Evolutionary conservation across 495 filamentous ascomycete species (phyloP).

Genomic region (Lindgomyces ingoldianus): DNA sequence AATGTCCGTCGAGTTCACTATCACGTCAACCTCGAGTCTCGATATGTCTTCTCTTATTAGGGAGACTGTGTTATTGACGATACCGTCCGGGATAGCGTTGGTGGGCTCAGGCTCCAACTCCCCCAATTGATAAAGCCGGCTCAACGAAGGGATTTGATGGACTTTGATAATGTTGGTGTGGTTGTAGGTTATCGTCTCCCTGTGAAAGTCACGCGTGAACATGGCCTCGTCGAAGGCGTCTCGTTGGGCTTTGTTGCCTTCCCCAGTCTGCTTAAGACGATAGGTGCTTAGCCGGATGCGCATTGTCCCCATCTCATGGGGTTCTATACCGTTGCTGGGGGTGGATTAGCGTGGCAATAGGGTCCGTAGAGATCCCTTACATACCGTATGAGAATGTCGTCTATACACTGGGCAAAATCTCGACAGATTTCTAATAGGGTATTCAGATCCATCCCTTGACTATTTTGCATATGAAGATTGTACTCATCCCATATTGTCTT

Average conservation of each 20-base stretch:
- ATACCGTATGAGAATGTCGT: conserved; percentile 15
- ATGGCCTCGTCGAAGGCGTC: conserved; percentile 25
- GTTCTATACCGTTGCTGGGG: conserved; percentile 12
- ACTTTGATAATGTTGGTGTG: conserved; percentile 14
- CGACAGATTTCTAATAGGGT: conserved; percentile 16
- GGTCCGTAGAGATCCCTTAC: too few relatives aligned
- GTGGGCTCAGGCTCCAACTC: conserved; percentile 23
- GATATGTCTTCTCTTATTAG: conserved; percentile 32
- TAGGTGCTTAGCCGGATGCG: conserved; percentile 15
- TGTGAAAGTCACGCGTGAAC: conserved; percentile 21
- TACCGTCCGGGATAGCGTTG: conserved; percentile 1
- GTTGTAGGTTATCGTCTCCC: background rate
- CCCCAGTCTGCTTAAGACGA: conserved; percentile 23
- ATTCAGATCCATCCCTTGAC: conserved; percentile 17
- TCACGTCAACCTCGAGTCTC: conserved; percentile 28
- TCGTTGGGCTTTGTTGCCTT: conserved; percentile 1
- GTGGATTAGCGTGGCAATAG: too few relatives aligned
- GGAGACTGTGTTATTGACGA: conserved; percentile 16
- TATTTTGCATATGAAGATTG: conserved; percentile 22
- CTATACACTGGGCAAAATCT: conserved; percentile 18
- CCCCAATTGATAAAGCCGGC: conserved; percentile 26
- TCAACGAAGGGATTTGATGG: conserved; percentile 23
- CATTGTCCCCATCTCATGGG: conserved; percentile 27
- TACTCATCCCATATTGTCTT: conserved; percentile 30
- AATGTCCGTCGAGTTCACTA: conserved; percentile 33